Evolutionary conservation across 441 rosid species (phyloP).

Genomic region (Euphorbia schlechtendalii): DNA sequence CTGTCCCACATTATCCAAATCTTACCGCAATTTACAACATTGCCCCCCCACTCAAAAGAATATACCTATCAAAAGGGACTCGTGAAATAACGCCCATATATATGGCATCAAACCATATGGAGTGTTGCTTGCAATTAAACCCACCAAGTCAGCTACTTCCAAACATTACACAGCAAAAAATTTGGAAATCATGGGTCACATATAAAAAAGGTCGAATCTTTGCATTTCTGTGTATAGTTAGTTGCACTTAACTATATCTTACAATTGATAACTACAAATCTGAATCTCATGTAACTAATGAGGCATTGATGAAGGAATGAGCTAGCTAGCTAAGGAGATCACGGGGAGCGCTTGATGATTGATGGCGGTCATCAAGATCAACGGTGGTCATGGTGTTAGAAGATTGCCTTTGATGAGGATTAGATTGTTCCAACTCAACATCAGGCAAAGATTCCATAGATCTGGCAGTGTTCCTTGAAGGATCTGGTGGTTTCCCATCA

Average conservation of each 20-base stretch:
- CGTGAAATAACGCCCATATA: too few relatives aligned
- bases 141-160: too few relatives aligned
- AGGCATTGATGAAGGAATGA: too few relatives aligned
- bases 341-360: conserved; percentile 9
- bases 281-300: background rate
- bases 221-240: background rate
- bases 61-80: too few relatives aligned
- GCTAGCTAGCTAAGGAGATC: conserved; percentile 27
- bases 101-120: too few relatives aligned
- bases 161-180: too few relatives aligned
- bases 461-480: conserved; percentile 25
- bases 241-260: background rate
- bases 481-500: conserved; percentile 28
- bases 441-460: conserved; percentile 24
- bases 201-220: background rate
- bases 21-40: background rate
- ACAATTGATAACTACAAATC: background rate
- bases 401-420: conserved; percentile 16
- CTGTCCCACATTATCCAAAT: conserved; percentile 1
- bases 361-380: conserved; percentile 31
- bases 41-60: conserved; percentile 9
- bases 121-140: too few relatives aligned
- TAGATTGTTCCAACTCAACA: conserved; percentile 21
- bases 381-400: conserved; percentile 46
- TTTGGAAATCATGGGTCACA: too few relatives aligned